These are phyloP conservation scores for Mortierella claussenii DNA, from an alignment of 192 early-diverging fungal genomes.

Conservation along the genomic window DNA sequence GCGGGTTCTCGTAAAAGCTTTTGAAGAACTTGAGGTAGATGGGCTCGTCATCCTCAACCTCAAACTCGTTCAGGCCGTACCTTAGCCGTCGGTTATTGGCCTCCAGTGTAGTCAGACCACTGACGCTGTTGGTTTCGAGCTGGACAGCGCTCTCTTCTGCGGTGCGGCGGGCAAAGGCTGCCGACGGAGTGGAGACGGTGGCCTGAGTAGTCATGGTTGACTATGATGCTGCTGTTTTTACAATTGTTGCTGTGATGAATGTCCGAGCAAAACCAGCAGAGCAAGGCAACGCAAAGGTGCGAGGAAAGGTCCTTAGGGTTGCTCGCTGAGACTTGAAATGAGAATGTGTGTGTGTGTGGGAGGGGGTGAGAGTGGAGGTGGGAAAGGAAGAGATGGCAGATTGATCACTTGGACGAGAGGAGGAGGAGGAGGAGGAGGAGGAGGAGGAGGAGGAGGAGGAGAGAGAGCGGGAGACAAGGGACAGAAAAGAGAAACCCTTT, in stretches of 20 bases:
- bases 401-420: too few relatives aligned
- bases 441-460: not conserved
- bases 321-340: too few relatives aligned
- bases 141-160: conserved; percentile 57
- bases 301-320: too few relatives aligned
- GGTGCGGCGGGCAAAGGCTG: conserved; percentile 59
- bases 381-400: not conserved
- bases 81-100: conserved; percentile 52
- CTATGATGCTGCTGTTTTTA: too few relatives aligned
- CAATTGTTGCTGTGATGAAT: too few relatives aligned
- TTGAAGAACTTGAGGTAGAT: conserved; percentile 81
- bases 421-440: not conserved
- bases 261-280: too few relatives aligned
- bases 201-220: conserved; percentile 38
- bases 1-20: conserved; percentile 83
- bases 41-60: conserved; percentile 72
- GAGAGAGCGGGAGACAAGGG: too few relatives aligned
- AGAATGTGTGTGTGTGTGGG: not conserved
- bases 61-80: conserved; percentile 76
- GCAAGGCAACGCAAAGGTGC: too few relatives aligned
- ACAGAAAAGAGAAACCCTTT: too few relatives aligned
- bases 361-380: not conserved
- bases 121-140: conserved; percentile 53
- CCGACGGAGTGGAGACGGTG: conserved; percentile 58
- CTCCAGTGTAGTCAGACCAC: conserved; percentile 58